Base-by-base conservation (phyloP, 1,284 basidiomycete species). In the Moniliophthora roreri region DNA sequence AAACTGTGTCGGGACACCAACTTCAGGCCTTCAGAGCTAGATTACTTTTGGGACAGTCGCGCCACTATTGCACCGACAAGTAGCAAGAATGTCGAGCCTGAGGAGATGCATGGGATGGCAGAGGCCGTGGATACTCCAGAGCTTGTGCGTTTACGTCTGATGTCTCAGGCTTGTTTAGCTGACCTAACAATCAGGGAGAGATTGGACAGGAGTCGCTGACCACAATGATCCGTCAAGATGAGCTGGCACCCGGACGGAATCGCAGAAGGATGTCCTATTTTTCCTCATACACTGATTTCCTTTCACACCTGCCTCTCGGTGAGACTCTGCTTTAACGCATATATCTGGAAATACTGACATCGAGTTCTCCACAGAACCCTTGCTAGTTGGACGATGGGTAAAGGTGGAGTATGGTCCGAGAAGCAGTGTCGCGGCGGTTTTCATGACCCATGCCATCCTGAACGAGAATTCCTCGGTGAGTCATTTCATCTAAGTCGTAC, bases 221-320 rank as follows among this genome's bases (percentile, higher is more conserved):
- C 41, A 70, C 75, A 10, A 85, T 86, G 82, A 87, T 89, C 60
- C 77, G 82, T 38, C 80, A 84, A 47, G 86, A 89, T 59, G 86
- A 87, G 64, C 67, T 79, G 56, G 68, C 76, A n/a, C 82, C 82
- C n/a, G 68, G 74, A 20, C 76, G 81, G 39, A 73, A 76, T 24
- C 70, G 83, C 28, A 72, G 85, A 56, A 70, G 84, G 52, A 75
- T 76, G 28, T 80, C 78, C 56, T 78, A 78, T 59, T 70, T 72
- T 51, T 71, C 66, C 53, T 67, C 70, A 6, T 74, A 70, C 51
- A 65, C 68, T 48, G 78, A 83, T 57, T 63, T 66, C 24, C 51
- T 51, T 55, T 62, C 73, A 48, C 72, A 75, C 40, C 82, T 81
- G 63, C 83, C 84, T n/a, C 58, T 64, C 36, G 84, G 84, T 84